Evolutionary conservation across 2,329 filamentous ascomycete genomes (phyloP), one percentile per base, ranked within the genome.

Genomic region (Hymenoscyphus repandus): DNA sequence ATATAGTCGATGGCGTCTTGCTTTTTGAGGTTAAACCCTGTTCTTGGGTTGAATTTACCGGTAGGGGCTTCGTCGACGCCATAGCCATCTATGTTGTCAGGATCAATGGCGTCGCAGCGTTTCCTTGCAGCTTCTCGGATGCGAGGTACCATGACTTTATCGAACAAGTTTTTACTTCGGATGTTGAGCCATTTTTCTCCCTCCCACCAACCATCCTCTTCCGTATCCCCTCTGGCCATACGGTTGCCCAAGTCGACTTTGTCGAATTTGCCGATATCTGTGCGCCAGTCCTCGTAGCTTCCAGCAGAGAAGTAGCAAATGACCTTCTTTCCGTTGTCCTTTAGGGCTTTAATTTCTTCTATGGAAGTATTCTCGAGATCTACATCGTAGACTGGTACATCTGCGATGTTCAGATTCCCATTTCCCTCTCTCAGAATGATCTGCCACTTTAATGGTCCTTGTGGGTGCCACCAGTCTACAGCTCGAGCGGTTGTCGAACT

Each of bases 251-350:
- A 9, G 32, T 34, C 32, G 9, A 9, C 13, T 34, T 67, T 46
- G 7, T 69, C 62, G 60, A 87, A 88, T 5, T 77, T 59, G 57
- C 36, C 66, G 4, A 39, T 30, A 63, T 88, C 85, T 1, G 72
- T 67, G 2, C 84, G 74, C 70, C 75, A 79, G 47, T 79, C 63
- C 66, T 88, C 85, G 59, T 77, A 87, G 6, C 79, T 83, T 1
- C 85, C 85, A 0, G 82, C 83, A 46, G 80, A 84, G 69, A 88
- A 88, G 68, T 89, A 88, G 71, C 85, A 89, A 51, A 88, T 82
- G 50, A 87, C 77, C 53, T 77, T 80, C 62, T 78, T 78, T 5
- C 75, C 77, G 32, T 72, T 61, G 2, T 55, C 53, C 38, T 81
- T 75, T 11, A 83, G 68, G 4, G 65, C 62, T 5, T 64, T 52